Conservation (phyloP, 345 rosid genomes). For the Populus nigra region DNA sequence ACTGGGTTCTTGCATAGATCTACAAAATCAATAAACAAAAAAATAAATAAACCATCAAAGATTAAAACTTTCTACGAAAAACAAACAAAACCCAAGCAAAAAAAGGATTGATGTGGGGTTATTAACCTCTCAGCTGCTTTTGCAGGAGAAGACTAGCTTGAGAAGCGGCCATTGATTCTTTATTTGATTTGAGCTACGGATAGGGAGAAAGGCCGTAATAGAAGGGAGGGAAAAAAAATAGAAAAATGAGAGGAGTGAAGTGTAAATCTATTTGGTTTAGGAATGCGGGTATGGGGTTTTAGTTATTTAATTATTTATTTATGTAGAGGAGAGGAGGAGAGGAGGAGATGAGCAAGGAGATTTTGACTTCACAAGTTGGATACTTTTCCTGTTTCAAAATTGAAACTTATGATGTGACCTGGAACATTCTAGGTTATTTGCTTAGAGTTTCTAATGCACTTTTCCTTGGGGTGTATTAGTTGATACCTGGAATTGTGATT, state of each 20-base stretch:
- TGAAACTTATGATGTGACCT: not conserved
- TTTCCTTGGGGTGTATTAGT: too few species aligned
- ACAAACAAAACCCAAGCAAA: too few species aligned
- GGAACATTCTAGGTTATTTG: not conserved
- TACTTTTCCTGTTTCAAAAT: too few species aligned
- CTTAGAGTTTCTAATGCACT: not conserved
- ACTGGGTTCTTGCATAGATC: slow-evolving; percentile 98
- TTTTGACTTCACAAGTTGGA: not conserved
- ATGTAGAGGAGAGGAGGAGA: not conserved
- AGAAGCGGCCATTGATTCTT: slow-evolving; percentile 32
- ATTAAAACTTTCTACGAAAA: not conserved
- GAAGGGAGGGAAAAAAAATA: not conserved
- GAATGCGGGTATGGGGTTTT: not conserved
- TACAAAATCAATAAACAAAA: slow-evolving; percentile 34
- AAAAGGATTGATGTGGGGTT: not conserved
- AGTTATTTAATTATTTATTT: too few species aligned
- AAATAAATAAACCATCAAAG: not conserved
- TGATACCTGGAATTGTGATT: too few species aligned
- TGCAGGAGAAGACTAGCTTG: slow-evolving; percentile 95
- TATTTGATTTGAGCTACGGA: not conserved
- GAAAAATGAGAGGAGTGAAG: not conserved
- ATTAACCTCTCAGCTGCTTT: slow-evolving; percentile 82
- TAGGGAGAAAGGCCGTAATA: not conserved
- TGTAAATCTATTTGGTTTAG: not conserved
- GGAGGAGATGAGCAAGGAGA: not conserved